These are phyloP conservation scores for Colletotrichum horii DNA, from an alignment of 2,329 filamentous ascomycete genomes.

Conservation along the genomic window DNA sequence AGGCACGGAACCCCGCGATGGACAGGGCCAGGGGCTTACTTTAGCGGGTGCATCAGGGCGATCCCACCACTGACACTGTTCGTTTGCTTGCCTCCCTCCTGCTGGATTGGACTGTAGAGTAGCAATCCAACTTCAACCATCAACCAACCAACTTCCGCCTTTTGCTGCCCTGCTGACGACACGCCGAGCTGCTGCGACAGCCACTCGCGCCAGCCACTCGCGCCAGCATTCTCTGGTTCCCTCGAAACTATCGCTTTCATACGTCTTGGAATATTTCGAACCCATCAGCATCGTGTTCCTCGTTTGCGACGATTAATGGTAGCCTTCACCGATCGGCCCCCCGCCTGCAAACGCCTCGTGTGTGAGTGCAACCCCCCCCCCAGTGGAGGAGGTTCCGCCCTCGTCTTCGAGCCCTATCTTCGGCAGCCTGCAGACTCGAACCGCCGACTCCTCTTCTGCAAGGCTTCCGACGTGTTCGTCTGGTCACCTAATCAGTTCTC, in stretches of 20 bases:
- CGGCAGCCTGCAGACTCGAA: neutral
- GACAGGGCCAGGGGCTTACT: constrained; percentile 19
- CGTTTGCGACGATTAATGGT: neutral
- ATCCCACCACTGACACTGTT: constrained; percentile 8
- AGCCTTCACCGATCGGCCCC: neutral
- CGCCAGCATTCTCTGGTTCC: neutral
- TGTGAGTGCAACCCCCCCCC: neutral
- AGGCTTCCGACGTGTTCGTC: neutral
- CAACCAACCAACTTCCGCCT: constrained; percentile 9
- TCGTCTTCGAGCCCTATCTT: neutral
- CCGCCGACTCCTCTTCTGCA: neutral
- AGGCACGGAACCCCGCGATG: constrained; percentile 20
- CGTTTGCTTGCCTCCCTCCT: constrained; percentile 2
- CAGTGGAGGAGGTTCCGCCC: neutral
- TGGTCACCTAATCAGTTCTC: neutral
- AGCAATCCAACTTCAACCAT: neutral
- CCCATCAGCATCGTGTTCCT: neutral
- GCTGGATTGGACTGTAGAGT: neutral
- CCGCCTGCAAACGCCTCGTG: neutral
- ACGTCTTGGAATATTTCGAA: neutral
- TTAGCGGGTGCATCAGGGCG: constrained; percentile 19
- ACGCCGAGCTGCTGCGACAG: constrained; percentile 2
- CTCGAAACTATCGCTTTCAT: neutral
- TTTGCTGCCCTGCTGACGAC: constrained; percentile 17
- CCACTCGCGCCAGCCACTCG: constrained; percentile 2